phyloP scores from a whole-genome alignment of 2,329 filamentous ascomycete genomes.

The Setomelanomma holmii region DNA sequence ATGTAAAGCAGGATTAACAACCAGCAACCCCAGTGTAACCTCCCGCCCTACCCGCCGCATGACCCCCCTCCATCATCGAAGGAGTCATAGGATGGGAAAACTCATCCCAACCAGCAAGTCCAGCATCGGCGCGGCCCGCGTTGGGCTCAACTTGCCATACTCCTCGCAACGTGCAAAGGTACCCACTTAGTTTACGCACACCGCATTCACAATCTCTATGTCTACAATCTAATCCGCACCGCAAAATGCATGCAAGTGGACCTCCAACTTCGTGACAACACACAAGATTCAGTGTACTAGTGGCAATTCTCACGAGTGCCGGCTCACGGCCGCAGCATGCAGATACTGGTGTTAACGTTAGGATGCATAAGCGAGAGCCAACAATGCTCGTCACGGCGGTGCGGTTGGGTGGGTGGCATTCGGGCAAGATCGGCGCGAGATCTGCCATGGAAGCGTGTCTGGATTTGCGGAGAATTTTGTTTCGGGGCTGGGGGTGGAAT shows the following conservation, averaged over 20 bases:
- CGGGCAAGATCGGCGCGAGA: slow-evolving; percentile 32
- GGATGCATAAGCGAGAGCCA: slow-evolving; percentile 3
- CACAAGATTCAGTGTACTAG: too few relatives aligned
- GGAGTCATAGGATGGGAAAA: neutral
- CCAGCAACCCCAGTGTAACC: neutral
- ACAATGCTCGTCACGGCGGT: slow-evolving; percentile 3
- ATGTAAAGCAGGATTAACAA: neutral
- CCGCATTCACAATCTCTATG: neutral
- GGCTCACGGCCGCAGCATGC: neutral
- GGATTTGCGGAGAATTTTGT: slow-evolving; percentile 33
- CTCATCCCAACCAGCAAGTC: neutral
- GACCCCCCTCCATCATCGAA: neutral
- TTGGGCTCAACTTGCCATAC: slow-evolving; percentile 13
- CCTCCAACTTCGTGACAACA: too few relatives aligned
- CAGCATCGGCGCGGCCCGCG: slow-evolving; percentile 9
- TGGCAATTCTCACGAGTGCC: neutral
- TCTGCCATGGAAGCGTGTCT: slow-evolving; percentile 34
- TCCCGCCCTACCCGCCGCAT: neutral
- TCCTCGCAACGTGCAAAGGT: neutral
- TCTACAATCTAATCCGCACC: neutral
- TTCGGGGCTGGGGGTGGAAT: slow-evolving; percentile 4
- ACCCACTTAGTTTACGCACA: slow-evolving; percentile 1
- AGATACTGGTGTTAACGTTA: too few relatives aligned
- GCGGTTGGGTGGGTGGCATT: slow-evolving; percentile 5
- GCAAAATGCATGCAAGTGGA: neutral